phyloP scores from a whole-genome alignment of 2,329 filamentous ascomycete genomes.

The Neonectria neomacrospora region DNA sequence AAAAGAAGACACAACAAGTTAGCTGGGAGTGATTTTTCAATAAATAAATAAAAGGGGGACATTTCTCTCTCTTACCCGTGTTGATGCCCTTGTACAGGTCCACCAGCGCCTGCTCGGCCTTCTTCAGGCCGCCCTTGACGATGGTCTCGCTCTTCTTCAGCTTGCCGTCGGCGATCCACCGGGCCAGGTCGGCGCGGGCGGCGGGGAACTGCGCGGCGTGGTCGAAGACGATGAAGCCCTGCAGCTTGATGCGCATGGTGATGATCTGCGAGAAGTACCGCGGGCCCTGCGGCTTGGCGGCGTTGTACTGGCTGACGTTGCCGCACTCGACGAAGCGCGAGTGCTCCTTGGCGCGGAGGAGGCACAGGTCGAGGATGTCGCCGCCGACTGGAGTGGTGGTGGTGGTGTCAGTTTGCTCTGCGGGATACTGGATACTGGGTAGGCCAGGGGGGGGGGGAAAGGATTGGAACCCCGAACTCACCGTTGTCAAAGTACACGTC shows the following conservation, averaged over 20 bases:
- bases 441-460: too few relatives aligned
- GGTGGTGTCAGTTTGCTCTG: too few relatives aligned
- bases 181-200: conserved; percentile 70
- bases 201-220: conserved; percentile 67
- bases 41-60: neutral
- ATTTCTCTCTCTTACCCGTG: conserved; percentile 56
- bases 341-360: conserved; percentile 69
- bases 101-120: conserved; percentile 71
- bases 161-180: conserved; percentile 78
- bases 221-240: conserved; percentile 82
- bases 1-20: neutral
- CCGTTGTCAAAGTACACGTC: conserved; percentile 79
- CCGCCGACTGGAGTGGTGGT: too few relatives aligned
- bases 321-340: conserved; percentile 81
- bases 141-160: conserved; percentile 79
- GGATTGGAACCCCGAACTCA: conserved; percentile 25
- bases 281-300: conserved; percentile 63
- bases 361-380: conserved; percentile 74
- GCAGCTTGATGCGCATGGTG: conserved; percentile 68
- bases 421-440: too few relatives aligned
- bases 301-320: conserved; percentile 76
- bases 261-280: conserved; percentile 66
- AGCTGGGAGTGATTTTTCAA: neutral
- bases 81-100: conserved; percentile 77
- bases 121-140: conserved; percentile 72